Percentiles rank a stretch among this genome's conserved stretches.
Conservation (phyloP, 2,329 filamentous ascomycete species). For the Rhytidhysteron rufulum region DNA sequence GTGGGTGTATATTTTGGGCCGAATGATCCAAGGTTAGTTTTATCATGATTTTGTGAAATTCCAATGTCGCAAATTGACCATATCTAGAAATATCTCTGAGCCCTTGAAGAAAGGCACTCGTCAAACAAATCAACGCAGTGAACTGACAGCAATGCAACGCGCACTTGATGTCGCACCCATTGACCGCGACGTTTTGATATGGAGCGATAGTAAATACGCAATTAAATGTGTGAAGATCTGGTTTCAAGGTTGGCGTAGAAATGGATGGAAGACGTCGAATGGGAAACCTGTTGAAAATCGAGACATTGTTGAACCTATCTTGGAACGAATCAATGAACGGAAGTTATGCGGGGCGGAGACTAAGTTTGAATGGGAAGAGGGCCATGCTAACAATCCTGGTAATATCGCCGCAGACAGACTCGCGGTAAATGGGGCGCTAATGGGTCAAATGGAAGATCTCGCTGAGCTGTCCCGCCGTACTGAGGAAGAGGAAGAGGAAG, state of each 20-base stretch:
- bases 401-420: constrained; percentile 78
- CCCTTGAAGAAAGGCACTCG: constrained; percentile 65
- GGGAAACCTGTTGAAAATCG: constrained; percentile 77
- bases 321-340: constrained; percentile 67
- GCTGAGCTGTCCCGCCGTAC: no score
- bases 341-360: constrained; percentile 53
- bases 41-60: constrained; percentile 5
- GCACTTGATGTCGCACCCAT: constrained; percentile 72
- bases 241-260: constrained; percentile 71
- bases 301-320: constrained; percentile 73
- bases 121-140: constrained; percentile 96
- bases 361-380: constrained; percentile 84
- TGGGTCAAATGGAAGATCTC: neutral
- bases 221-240: constrained; percentile 87
- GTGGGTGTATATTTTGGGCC: constrained; percentile 64
- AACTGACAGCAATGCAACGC: constrained; percentile 81
- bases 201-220: constrained; percentile 85
- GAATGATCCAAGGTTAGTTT: constrained; percentile 50
- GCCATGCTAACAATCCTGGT: constrained; percentile 68
- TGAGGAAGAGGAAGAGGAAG: no score
- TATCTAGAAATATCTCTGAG: constrained; percentile 63
- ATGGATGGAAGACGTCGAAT: constrained; percentile 72
- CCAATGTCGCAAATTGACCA: constrained; percentile 5
- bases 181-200: constrained; percentile 68
- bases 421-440: constrained; percentile 62